A percentile compares a stretch with the other conserved stretches of the same genome.
These are phyloP conservation scores for Zalerion maritima DNA, from an alignment of 495 filamentous ascomycete genomes.

Conservation along the genomic window DNA sequence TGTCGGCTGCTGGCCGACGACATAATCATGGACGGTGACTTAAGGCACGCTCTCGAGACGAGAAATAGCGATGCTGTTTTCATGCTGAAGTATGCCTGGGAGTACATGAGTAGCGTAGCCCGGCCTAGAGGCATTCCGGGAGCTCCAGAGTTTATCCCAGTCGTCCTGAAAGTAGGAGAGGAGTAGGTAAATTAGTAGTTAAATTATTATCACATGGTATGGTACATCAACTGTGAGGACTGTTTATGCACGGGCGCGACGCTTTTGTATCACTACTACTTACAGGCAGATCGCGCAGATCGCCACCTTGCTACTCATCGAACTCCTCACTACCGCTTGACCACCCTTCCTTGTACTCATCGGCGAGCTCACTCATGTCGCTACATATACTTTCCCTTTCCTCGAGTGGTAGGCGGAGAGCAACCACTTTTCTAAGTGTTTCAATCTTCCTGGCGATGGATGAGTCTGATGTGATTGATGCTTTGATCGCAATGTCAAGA, in stretches of 20 bases:
- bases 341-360: slow-evolving; percentile 85
- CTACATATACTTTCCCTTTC: slow-evolving; percentile 73
- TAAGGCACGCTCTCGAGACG: slow-evolving; percentile 38
- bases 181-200: no score
- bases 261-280: no score
- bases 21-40: slow-evolving; percentile 28
- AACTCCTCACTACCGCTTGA: slow-evolving; percentile 69
- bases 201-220: no score
- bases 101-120: no score
- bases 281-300: no score
- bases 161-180: no score
- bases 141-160: no score
- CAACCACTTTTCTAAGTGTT: slow-evolving; percentile 43
- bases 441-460: slow-evolving; percentile 56
- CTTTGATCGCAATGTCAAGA: slow-evolving; percentile 38
- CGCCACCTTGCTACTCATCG: slow-evolving; percentile 53
- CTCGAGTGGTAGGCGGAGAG: slow-evolving; percentile 45
- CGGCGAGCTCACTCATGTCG: slow-evolving; percentile 70
- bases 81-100: slow-evolving; percentile 42
- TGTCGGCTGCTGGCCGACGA: slow-evolving; percentile 41
- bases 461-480: slow-evolving; percentile 59
- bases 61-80: slow-evolving; percentile 61
- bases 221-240: no score
- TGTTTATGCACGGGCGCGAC: no score
- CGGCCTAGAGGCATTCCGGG: no score